Conservation (phyloP, 352 stramenopile species). For the Globisporangium carolinianum region DNA sequence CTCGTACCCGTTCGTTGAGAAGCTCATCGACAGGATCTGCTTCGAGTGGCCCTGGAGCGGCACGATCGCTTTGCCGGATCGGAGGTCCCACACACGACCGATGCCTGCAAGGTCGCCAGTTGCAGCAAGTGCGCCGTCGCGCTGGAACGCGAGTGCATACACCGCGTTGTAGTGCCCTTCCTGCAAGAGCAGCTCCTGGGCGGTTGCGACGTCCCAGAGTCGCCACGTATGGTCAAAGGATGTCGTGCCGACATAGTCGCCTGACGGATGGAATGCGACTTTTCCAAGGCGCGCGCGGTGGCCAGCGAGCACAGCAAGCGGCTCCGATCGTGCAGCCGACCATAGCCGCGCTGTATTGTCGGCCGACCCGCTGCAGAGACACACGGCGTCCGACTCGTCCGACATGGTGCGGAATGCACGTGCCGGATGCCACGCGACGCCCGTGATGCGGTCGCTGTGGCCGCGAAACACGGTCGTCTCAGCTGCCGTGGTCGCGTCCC, state of each 20-base stretch:
- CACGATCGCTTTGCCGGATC: slow-evolving; percentile 91
- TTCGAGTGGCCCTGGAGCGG: slow-evolving; percentile 92
- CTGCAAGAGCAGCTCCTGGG: slow-evolving; percentile 90
- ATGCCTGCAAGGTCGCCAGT: slow-evolving; percentile 95
- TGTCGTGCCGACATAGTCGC: slow-evolving; percentile 90
- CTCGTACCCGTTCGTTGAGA: slow-evolving; percentile 90
- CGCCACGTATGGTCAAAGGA: slow-evolving; percentile 97
- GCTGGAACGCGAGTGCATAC: slow-evolving; percentile 95
- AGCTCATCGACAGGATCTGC: slow-evolving; percentile 92
- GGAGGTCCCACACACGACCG: slow-evolving; percentile 94
- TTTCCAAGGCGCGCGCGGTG: slow-evolving; percentile 73
- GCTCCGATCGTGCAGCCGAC: slow-evolving; percentile 44
- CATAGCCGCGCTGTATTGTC: slow-evolving; percentile 75
- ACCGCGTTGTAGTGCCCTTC: slow-evolving; percentile 95
- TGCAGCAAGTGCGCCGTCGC: slow-evolving; percentile 88
- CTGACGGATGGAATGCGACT: slow-evolving; percentile 93
- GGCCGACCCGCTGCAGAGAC: slow-evolving; percentile 71
- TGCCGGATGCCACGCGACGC: slow-evolving; percentile 77
- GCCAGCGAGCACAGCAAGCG: slow-evolving; percentile 54
- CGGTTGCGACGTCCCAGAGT: slow-evolving; percentile 95
- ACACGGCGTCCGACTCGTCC: slow-evolving; percentile 44
- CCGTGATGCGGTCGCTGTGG: slow-evolving; percentile 84
- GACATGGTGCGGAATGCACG: slow-evolving; percentile 50
- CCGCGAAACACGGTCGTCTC: slow-evolving; percentile 75
- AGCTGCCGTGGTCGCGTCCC: slow-evolving; percentile 71